Conservation (phyloP, 495 filamentous ascomycete genomes). For the Neurospora pannonica region DNA sequence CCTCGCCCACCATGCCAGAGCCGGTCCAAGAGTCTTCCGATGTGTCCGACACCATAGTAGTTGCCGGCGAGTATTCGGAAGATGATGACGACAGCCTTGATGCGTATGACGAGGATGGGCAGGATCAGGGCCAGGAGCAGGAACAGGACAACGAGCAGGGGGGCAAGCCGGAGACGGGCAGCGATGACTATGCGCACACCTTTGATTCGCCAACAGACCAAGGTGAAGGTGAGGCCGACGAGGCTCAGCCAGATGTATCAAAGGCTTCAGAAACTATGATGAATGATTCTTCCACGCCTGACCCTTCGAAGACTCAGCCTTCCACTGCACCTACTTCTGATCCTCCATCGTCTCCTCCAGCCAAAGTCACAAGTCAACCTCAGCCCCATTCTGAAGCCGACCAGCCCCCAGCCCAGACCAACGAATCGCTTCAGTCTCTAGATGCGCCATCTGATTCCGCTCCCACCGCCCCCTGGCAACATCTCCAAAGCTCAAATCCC, state of each 20-base stretch:
- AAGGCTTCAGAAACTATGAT: slow-evolving; percentile 26
- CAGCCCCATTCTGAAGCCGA: not conserved
- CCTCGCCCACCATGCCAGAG: slow-evolving; percentile 6
- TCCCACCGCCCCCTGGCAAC: not conserved
- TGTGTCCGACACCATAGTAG: slow-evolving; percentile 23
- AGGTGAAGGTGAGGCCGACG: slow-evolving; percentile 21
- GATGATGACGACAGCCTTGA: slow-evolving; percentile 24
- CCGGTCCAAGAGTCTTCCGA: slow-evolving; percentile 4
- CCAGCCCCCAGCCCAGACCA: not conserved
- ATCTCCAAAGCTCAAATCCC: slow-evolving; percentile 2
- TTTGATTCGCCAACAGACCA: slow-evolving; percentile 33
- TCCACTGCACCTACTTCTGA: slow-evolving; percentile 16
- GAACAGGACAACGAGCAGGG: slow-evolving; percentile 1
- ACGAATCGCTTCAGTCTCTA: slow-evolving; percentile 5
- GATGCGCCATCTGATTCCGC: slow-evolving; percentile 4
- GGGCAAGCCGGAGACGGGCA: slow-evolving; percentile 18
- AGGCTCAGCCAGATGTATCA: slow-evolving; percentile 33
- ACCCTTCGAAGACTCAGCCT: slow-evolving; percentile 19
- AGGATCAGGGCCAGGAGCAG: slow-evolving; percentile 3
- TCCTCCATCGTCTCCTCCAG: slow-evolving; percentile 9
- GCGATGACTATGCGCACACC: slow-evolving; percentile 40
- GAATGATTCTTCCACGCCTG: slow-evolving; percentile 27
- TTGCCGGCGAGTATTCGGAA: slow-evolving; percentile 19
- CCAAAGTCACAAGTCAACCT: not conserved
- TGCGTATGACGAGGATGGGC: slow-evolving; percentile 22